Conservation (phyloP, 495 filamentous ascomycete genomes). For the Aspergillus conjunctus region DNA sequence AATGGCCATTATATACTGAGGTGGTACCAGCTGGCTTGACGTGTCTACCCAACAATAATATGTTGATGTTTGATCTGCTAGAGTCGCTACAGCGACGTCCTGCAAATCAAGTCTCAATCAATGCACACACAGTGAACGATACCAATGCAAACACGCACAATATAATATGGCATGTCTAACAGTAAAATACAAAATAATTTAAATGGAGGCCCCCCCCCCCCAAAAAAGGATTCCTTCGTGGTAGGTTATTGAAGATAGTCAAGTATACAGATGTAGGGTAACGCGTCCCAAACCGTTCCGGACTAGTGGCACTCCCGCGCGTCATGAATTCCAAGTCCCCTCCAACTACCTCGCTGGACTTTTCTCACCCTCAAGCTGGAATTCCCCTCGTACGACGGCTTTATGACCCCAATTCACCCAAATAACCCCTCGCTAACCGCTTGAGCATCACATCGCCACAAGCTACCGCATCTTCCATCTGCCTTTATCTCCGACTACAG, state of each 20-base stretch:
- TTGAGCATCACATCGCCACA: neutral
- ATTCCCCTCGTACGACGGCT: neutral
- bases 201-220: no score
- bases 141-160: no score
- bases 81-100: no score
- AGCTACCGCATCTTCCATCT: constrained; percentile 1
- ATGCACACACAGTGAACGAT: no score
- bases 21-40: no score
- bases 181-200: no score
- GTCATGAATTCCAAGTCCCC: constrained; percentile 41
- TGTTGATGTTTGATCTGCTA: no score
- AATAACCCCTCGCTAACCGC: neutral
- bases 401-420: neutral
- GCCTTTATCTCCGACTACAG: constrained; percentile 1
- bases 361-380: constrained; percentile 10
- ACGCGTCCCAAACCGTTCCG: constrained; percentile 47
- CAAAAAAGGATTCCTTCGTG: neutral
- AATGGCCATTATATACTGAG: no score
- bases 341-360: constrained; percentile 26
- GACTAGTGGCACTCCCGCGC: constrained; percentile 43
- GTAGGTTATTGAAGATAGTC: neutral
- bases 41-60: no score
- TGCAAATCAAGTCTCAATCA: no score
- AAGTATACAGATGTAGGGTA: constrained; percentile 6
- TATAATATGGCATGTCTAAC: no score